phyloP scores from a whole-genome alignment of 768 basidiomycete genomes.

The Lactarius hatsudake region DNA sequence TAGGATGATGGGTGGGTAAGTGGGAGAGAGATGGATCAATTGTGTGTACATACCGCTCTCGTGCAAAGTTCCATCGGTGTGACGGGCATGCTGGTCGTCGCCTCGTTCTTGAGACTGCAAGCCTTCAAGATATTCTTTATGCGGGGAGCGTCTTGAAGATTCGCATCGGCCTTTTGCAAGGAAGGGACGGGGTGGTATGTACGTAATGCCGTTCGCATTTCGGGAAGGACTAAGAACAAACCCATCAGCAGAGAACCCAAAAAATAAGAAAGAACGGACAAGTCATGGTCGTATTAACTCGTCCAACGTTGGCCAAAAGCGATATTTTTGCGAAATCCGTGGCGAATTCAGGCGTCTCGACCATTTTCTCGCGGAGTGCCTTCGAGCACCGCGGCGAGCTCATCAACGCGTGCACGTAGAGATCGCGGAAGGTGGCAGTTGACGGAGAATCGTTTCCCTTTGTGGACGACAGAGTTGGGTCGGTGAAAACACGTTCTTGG shows the following conservation, averaged over 20 bases:
- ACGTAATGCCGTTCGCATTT: constrained; percentile 73
- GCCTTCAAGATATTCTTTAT: constrained; percentile 74
- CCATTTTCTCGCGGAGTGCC: constrained; percentile 68
- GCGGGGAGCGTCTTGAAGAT: constrained; percentile 74
- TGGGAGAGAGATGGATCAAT: constrained; percentile 2
- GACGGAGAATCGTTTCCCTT: constrained; percentile 24
- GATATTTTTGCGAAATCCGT: constrained; percentile 74
- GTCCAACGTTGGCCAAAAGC: constrained; percentile 72
- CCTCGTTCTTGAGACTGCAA: constrained; percentile 48
- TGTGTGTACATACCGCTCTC: constrained; percentile 43
- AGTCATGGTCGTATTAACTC: constrained; percentile 80
- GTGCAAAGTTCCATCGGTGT: constrained; percentile 57
- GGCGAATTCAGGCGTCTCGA: constrained; percentile 54
- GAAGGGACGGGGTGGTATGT: constrained; percentile 78
- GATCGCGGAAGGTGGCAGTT: constrained; percentile 45
- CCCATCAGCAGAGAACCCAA: not conserved
- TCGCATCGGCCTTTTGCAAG: constrained; percentile 64
- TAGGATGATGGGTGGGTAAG: constrained; percentile 6
- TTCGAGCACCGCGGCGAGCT: constrained; percentile 67
- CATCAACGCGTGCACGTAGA: constrained; percentile 46
- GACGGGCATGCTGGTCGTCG: constrained; percentile 43
- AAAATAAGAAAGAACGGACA: constrained; percentile 42
- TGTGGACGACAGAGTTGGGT: constrained; percentile 47
- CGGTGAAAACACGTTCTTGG: constrained; percentile 54
- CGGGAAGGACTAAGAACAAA: constrained; percentile 58